These are phyloP conservation scores for Termitomyces titanicus DNA, from an alignment of 768 basidiomycete species.

Conservation along the genomic window DNA sequence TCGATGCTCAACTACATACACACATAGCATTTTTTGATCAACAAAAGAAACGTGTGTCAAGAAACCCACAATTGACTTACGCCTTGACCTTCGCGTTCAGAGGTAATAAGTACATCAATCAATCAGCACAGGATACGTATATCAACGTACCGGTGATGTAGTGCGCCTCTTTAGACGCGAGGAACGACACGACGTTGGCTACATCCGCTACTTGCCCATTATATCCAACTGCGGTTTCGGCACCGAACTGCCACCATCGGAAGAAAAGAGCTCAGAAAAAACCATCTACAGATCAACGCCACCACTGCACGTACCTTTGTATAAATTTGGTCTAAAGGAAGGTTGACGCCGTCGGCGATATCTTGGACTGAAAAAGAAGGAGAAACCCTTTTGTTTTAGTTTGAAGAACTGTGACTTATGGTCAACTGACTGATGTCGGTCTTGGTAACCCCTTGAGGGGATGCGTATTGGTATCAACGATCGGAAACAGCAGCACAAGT, in stretches of 20 bases:
- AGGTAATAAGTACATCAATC: no score
- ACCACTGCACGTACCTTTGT: not conserved
- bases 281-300: not conserved
- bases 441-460: not conserved
- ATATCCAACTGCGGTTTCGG: not conserved
- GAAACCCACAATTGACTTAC: no score
- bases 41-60: not conserved
- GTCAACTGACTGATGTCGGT: not conserved
- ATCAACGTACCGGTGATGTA: constrained; percentile 14
- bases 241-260: not conserved
- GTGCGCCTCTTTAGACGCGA: constrained; percentile 16
- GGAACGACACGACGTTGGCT: constrained; percentile 17
- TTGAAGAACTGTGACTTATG: no score
- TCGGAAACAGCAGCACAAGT: no score
- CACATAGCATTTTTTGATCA: no score
- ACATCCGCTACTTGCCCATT: constrained; percentile 8
- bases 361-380: no score
- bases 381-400: no score
- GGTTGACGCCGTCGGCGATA: no score
- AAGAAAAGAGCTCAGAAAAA: not conserved
- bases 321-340: not conserved
- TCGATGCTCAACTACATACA: not conserved
- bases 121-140: no score
- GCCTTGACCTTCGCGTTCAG: no score
- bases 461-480: not conserved